phyloP scores from a whole-genome alignment of 306 rosid species.

The Carpinus viminea region DNA sequence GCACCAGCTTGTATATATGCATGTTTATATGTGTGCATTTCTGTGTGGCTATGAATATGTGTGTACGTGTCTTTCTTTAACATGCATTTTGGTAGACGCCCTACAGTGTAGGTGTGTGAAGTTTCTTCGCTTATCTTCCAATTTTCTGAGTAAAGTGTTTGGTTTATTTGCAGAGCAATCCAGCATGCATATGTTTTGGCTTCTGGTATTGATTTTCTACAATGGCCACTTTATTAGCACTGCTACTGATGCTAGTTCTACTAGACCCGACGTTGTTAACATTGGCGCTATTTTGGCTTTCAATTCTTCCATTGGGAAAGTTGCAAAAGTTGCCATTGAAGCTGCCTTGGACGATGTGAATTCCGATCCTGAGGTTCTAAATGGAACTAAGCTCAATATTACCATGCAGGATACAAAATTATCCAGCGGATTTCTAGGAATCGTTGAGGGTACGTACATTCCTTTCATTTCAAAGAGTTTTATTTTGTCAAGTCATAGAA shows the following conservation, averaged over 20 bases:
- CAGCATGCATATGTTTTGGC: conserved; percentile 37
- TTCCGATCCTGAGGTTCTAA: conserved; percentile 35
- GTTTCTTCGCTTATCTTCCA: no score
- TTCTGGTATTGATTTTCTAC: conserved; percentile 32
- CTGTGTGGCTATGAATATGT: background rate
- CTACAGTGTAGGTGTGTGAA: no score
- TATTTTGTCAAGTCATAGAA: background rate
- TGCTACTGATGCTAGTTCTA: background rate
- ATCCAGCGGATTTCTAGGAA: conserved; percentile 53
- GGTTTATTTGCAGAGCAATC: background rate
- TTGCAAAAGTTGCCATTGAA: conserved; percentile 54
- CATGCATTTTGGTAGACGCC: no score
- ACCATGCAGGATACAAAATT: conserved; percentile 40
- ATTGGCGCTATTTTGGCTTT: conserved; percentile 52
- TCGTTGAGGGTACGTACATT: conserved; percentile 41
- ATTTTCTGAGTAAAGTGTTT: background rate
- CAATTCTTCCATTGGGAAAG: conserved; percentile 47
- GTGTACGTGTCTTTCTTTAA: background rate
- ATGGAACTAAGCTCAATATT: conserved; percentile 19
- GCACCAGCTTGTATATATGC: background rate
- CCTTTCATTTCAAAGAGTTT: background rate
- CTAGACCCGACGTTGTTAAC: conserved; percentile 38
- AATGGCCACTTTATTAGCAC: conserved; percentile 14
- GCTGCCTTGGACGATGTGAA: conserved; percentile 58
- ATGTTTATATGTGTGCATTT: background rate